Conservation (phyloP, 257 asterid genomes). For the Henckelia pumila region DNA sequence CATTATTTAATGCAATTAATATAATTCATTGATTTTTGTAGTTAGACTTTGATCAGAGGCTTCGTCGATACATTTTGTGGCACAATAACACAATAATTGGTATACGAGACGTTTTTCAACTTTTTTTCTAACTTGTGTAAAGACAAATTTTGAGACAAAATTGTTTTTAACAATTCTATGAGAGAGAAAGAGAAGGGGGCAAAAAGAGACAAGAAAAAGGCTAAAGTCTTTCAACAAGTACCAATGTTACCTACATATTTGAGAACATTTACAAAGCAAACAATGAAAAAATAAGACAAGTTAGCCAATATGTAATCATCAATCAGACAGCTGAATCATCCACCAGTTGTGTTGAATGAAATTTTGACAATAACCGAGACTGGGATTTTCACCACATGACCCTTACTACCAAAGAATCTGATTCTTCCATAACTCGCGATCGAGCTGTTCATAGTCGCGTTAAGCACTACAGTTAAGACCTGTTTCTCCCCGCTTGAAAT, state of each 20-base stretch:
- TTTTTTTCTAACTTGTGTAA: no score
- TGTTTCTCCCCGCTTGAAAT: slow-evolving; percentile 65
- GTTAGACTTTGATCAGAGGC: no score
- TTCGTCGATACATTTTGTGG: no score
- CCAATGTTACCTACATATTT: slow-evolving; percentile 46
- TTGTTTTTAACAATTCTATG: background rate
- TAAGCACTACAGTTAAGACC: slow-evolving; percentile 52
- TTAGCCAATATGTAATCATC: slow-evolving; percentile 10
- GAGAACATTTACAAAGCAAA: slow-evolving; percentile 59
- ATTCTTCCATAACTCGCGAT: slow-evolving; percentile 85
- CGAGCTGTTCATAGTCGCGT: slow-evolving; percentile 63
- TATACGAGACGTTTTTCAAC: no score
- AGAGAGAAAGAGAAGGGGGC: no score
- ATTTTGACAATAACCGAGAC: slow-evolving; percentile 66
- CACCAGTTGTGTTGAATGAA: slow-evolving; percentile 47
- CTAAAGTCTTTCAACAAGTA: slow-evolving; percentile 24
- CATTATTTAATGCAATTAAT: no score
- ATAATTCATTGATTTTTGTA: no score
- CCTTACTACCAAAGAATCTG: slow-evolving; percentile 70
- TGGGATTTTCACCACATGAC: slow-evolving; percentile 75
- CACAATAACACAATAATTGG: no score
- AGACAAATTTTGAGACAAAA: no score
- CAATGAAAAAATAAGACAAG: slow-evolving; percentile 47
- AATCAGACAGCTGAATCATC: slow-evolving; percentile 29
- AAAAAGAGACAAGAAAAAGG: background rate